A percentile compares a stretch with the other conserved stretches of the same genome.
These are phyloP conservation scores for Anthracocystis setariae DNA, from an alignment of 1,284 basidiomycete species.

Conservation along the genomic window DNA sequence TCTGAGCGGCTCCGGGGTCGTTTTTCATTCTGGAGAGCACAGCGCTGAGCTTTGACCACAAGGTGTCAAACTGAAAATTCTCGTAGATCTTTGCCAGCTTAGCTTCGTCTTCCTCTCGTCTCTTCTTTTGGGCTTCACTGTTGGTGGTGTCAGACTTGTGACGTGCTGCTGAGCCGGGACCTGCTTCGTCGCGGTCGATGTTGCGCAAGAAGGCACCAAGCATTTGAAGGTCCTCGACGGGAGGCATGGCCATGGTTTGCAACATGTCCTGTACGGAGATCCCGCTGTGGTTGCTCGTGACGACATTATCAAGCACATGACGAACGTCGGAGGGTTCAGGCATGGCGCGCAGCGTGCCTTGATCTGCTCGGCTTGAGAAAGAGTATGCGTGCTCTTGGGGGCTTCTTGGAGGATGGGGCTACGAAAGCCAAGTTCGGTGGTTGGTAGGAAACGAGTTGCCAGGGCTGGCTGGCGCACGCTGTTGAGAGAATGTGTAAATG, in stretches of 20 bases:
- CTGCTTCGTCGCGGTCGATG: conserved; percentile 1
- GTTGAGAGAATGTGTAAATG: no score
- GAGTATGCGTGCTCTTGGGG: no score
- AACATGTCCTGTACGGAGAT: conserved; percentile 6
- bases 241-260: conserved; percentile 7
- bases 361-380: neutral
- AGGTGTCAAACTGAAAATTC: conserved; percentile 58
- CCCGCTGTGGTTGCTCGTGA: conserved; percentile 15
- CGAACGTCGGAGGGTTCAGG: conserved; percentile 17
- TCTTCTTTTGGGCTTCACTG: conserved; percentile 34
- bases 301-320: conserved; percentile 10
- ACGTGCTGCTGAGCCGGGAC: conserved; percentile 8
- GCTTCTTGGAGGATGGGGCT: no score
- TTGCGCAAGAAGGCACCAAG: conserved; percentile 13
- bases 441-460: no score
- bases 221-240: neutral
- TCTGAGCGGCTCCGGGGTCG: conserved; percentile 63
- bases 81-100: conserved; percentile 64
- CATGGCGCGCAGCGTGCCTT: conserved; percentile 1
- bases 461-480: no score
- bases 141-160: conserved; percentile 16
- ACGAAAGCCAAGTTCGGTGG: no score
- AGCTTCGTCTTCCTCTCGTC: conserved; percentile 72
- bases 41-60: conserved; percentile 63
- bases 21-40: conserved; percentile 60